Conservation (phyloP, 2,329 filamentous ascomycete species). For the Fusarium sp. region DNA sequence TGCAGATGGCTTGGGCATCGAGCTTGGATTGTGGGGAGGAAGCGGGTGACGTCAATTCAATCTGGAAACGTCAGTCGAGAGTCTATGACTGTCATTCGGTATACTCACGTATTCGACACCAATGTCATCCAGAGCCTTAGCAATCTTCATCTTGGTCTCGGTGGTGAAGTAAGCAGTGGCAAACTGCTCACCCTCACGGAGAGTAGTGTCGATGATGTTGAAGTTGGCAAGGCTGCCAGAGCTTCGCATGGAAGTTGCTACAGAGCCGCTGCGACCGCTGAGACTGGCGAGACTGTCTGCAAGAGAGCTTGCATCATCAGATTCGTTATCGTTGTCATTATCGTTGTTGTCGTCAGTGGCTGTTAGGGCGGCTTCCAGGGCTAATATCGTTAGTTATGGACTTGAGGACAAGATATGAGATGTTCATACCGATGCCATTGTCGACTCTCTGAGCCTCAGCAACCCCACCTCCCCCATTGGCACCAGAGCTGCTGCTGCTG, state of each 20-base stretch:
- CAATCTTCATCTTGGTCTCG: constrained; percentile 48
- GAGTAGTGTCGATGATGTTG: constrained; percentile 42
- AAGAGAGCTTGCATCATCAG: constrained; percentile 18
- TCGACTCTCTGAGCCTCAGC: constrained; percentile 12
- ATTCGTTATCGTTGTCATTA: constrained; percentile 13
- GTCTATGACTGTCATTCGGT: accelerated
- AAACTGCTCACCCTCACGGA: constrained; percentile 51
- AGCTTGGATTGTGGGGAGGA: constrained; percentile 85
- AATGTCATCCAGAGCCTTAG: constrained; percentile 61
- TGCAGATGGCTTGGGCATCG: constrained; percentile 93
- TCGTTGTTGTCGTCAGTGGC: background rate
- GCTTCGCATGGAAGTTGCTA: constrained; percentile 22
- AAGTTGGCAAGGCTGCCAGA: constrained; percentile 38
- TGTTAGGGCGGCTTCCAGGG: constrained; percentile 38
- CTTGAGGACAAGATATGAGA: background rate
- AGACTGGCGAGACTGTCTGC: constrained; percentile 13
- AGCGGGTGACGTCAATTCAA: constrained; percentile 85
- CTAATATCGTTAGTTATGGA: background rate
- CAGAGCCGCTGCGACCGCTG: constrained; percentile 18
- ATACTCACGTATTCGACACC: constrained; percentile 52
- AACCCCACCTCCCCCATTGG: constrained; percentile 29
- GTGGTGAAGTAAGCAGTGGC: constrained; percentile 83
- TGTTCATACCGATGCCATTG: background rate
- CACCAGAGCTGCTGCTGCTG: constrained; percentile 30
- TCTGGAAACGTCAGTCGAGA: constrained; percentile 20